These are phyloP conservation scores for Hyaloscypha bicolor DNA, from an alignment of 495 filamentous ascomycete species.

Conservation along the genomic window DNA sequence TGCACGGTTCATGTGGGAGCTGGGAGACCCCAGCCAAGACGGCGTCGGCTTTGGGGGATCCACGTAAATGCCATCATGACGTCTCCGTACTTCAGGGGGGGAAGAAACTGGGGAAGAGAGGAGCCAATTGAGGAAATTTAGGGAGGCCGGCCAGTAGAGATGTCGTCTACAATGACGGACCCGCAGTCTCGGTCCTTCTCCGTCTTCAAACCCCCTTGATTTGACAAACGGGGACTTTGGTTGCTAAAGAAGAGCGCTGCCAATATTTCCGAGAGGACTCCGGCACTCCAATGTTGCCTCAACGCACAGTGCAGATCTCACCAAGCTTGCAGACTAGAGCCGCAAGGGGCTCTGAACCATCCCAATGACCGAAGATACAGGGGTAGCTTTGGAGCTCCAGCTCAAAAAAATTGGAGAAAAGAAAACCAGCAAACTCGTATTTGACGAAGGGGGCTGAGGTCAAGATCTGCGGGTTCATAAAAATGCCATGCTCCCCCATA, in stretches of 20 bases:
- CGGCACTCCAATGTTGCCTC: neutral
- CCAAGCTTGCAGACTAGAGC: neutral
- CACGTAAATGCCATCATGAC: neutral
- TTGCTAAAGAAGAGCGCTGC: no score
- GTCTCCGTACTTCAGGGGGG: neutral
- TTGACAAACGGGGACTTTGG: neutral
- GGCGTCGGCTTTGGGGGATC: no score
- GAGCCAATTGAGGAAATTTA: neutral
- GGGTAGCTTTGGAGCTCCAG: neutral
- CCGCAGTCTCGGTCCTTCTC: neutral
- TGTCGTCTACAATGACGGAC: neutral
- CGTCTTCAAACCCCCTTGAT: neutral
- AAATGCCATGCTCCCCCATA: neutral
- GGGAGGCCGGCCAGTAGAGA: neutral
- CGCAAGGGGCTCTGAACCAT: neutral
- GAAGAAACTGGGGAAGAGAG: neutral
- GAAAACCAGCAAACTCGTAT: neutral
- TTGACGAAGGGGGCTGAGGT: neutral
- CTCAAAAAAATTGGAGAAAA: neutral
- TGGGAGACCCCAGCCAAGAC: no score
- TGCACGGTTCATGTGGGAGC: no score
- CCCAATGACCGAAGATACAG: neutral
- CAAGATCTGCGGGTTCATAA: neutral
- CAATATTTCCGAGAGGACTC: neutral
- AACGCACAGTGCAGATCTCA: neutral